These are phyloP conservation scores for Populus hybrid DNA, from an alignment of 441 rosid genomes.

Conservation along the genomic window DNA sequence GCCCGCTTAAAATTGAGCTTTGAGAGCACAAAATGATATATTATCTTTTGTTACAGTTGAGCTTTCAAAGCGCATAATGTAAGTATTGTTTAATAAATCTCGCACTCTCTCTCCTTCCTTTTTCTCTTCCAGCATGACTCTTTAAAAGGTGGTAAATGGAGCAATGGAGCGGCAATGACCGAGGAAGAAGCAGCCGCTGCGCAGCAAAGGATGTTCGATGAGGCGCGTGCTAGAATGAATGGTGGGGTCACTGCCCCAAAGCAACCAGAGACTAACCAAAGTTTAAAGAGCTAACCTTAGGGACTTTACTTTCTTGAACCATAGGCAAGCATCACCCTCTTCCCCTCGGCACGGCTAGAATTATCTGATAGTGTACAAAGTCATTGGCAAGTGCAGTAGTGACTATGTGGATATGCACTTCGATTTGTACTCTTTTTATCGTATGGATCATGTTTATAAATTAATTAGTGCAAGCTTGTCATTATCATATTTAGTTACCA, in stretches of 20 bases:
- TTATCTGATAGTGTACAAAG: slow-evolving; percentile 33
- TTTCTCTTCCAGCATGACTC: slow-evolving; percentile 72
- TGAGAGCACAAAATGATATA: background rate
- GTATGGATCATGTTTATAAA: slow-evolving; percentile 36
- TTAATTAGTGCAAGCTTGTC: slow-evolving; percentile 47
- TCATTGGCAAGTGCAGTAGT: slow-evolving; percentile 26
- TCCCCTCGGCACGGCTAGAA: slow-evolving; percentile 27
- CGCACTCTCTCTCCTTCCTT: background rate
- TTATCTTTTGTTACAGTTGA: background rate
- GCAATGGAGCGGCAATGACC: slow-evolving; percentile 85
- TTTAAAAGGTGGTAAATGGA: slow-evolving; percentile 84
- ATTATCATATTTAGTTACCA: too few species aligned
- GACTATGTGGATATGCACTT: slow-evolving; percentile 38
- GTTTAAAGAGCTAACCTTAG: slow-evolving; percentile 60
- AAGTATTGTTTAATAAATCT: slow-evolving; percentile 4
- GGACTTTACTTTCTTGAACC: slow-evolving; percentile 26
- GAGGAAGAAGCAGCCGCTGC: slow-evolving; percentile 97
- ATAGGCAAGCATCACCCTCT: slow-evolving; percentile 47
- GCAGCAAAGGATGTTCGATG: slow-evolving; percentile 99
- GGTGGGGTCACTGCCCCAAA: slow-evolving; percentile 64
- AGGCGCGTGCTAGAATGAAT: slow-evolving; percentile 98
- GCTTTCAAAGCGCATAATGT: background rate
- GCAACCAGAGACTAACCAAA: slow-evolving; percentile 61
- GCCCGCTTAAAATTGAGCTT: background rate
- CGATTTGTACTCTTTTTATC: slow-evolving; percentile 35